Percentiles rank a stretch among this genome's conserved stretches.
phyloP scores from a whole-genome alignment of 305 asterid genomes.

The Petunia hybrid region DNA sequence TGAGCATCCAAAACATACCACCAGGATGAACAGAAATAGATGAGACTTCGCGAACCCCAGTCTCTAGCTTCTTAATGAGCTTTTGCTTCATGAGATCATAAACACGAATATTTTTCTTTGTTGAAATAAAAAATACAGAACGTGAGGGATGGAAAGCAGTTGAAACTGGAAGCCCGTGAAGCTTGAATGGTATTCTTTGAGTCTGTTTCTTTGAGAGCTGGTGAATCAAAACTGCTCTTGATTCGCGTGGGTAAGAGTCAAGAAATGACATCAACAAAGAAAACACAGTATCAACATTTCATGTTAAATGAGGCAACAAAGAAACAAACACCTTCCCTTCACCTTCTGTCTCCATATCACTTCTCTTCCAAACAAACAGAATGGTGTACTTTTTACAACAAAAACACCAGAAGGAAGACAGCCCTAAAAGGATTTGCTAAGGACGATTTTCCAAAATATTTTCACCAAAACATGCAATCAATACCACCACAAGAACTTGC shows the following conservation, averaged over 20 bases:
- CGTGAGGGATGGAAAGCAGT: slow-evolving; percentile 92
- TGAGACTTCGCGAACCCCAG: slow-evolving; percentile 89
- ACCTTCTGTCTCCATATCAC: background rate
- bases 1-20: slow-evolving; percentile 53
- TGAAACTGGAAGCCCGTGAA: slow-evolving; percentile 89
- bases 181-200: slow-evolving; percentile 84
- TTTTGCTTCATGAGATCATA: slow-evolving; percentile 85
- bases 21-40: slow-evolving; percentile 92
- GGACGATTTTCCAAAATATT: background rate
- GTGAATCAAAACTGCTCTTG: slow-evolving; percentile 83
- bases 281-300: slow-evolving; percentile 9
- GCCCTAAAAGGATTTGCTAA: background rate
- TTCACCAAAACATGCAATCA: background rate
- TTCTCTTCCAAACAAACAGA: slow-evolving; percentile 22
- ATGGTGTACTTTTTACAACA: background rate
- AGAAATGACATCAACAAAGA: slow-evolving; percentile 44
- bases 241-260: slow-evolving; percentile 74
- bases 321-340: background rate
- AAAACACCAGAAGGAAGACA: background rate
- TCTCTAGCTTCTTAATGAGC: slow-evolving; percentile 84
- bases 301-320: background rate
- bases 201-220: slow-evolving; percentile 75
- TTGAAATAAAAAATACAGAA: slow-evolving; percentile 80
- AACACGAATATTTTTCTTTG: slow-evolving; percentile 81
- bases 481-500: background rate